Conservation (phyloP, 257 asterid genomes). For the Dorcoceras hygrometricum region DNA sequence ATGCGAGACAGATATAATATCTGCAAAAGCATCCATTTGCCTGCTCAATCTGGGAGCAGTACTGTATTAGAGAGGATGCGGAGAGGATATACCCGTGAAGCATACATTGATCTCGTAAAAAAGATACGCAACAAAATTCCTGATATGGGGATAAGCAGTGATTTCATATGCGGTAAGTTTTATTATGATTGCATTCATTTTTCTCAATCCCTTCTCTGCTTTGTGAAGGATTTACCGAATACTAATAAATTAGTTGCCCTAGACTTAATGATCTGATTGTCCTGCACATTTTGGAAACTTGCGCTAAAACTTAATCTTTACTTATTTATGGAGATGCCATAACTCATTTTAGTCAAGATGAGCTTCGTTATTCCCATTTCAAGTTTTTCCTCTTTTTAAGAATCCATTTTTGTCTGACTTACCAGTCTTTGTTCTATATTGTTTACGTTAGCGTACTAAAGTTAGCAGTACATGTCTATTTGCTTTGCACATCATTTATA, state of each 20-base stretch:
- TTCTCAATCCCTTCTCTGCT: conserved; percentile 5
- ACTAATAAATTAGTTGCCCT: conserved; percentile 1
- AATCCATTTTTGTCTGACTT: too few relatives aligned
- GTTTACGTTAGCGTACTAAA: not conserved
- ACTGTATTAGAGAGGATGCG: conserved; percentile 82
- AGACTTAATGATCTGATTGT: not conserved
- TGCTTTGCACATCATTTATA: not conserved
- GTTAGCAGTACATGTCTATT: not conserved
- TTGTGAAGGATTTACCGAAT: conserved; percentile 6
- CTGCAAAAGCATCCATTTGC: conserved; percentile 92
- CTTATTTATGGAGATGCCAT: not conserved
- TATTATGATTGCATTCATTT: conserved; percentile 17
- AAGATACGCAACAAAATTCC: conserved; percentile 74
- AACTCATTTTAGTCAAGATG: not conserved
- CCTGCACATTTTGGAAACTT: not conserved
- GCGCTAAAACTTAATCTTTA: not conserved
- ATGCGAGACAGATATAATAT: conserved; percentile 87
- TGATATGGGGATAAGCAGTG: conserved; percentile 92
- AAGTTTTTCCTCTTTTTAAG: too few relatives aligned
- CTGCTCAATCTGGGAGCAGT: conserved; percentile 97
- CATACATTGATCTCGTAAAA: conserved; percentile 79
- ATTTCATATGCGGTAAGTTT: conserved; percentile 88
- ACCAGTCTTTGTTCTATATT: too few relatives aligned
- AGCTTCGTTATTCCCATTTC: not conserved
- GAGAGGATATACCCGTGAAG: conserved; percentile 89